These are phyloP conservation scores for Kazachstania bromeliacearum DNA, from an alignment of 805 yeast genomes.

Conservation along the genomic window DNA sequence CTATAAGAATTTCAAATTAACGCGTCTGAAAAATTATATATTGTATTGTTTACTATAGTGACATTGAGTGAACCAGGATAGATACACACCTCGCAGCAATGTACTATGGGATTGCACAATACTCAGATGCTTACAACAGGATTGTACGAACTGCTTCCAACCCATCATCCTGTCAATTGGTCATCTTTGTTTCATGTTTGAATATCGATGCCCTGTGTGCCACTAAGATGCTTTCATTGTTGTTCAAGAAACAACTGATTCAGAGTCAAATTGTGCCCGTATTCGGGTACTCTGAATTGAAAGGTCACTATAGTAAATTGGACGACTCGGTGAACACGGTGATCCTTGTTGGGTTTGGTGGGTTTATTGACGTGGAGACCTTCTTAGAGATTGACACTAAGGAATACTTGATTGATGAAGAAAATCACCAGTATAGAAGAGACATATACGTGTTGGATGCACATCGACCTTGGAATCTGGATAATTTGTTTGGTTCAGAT, in stretches of 20 bases:
- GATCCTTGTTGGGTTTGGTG: constrained; percentile 85
- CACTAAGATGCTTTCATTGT: constrained; percentile 58
- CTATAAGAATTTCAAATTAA: not conserved
- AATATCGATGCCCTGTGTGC: constrained; percentile 90
- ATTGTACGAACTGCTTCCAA: constrained; percentile 67
- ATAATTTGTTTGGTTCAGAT: constrained; percentile 78
- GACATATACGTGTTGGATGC: constrained; percentile 80
- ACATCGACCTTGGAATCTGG: constrained; percentile 93
- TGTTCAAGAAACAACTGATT: constrained; percentile 71
- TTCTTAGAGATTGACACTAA: constrained; percentile 57
- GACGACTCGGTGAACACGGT: constrained; percentile 63
- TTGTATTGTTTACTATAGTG: not conserved
- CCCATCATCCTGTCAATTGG: constrained; percentile 86
- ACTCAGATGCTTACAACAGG: constrained; percentile 55
- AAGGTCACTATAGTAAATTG: constrained; percentile 47
- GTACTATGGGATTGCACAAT: constrained; percentile 68
- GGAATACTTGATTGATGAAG: constrained; percentile 36
- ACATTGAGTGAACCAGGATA: not conserved
- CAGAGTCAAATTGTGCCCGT: constrained; percentile 88
- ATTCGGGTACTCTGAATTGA: constrained; percentile 79
- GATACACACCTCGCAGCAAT: constrained; percentile 39
- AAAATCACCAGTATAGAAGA: constrained; percentile 35
- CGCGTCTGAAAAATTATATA: constrained; percentile 2
- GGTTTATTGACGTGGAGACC: constrained; percentile 73
- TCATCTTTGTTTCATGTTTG: constrained; percentile 80